Base-by-base conservation (phyloP, 2,329 filamentous ascomycete species). In the Mariannaea elegans region DNA sequence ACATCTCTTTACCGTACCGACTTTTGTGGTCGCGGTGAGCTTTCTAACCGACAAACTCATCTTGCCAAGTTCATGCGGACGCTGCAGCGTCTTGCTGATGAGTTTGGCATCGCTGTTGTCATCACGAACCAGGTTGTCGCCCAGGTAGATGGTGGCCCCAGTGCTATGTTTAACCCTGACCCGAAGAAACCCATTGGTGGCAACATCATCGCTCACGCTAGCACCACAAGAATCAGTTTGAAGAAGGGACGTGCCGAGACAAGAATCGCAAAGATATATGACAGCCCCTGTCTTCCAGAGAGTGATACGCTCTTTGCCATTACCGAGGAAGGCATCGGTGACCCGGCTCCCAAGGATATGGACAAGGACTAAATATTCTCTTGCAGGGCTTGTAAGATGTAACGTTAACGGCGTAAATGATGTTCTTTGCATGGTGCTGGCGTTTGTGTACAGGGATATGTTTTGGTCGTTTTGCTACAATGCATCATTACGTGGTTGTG, bases 111-210 rank as follows among this genome's bases (percentile, higher is more conserved):
- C 69, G 95, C 95, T 0, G 95, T 99, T 7, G 93, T 99, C 69
- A 99, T 99, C 72, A 98, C 95, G 41, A 99, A 99, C 74, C 95
- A 99, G 77, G 95, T 99, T 27, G 96, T 99, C 38, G 95, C 95
- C 9, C 96, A 99, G 77, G 95, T 99, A 8, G 95, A 99, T 73
- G 95, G 95, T 64, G 95, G 95, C 3, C 94, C 94, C 27, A 94
- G 91, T 72, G 89, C 94, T 62, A 99, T 99, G 95, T 99, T 97
- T 82, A 99, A 99, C 69, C 95, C 96, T 0, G 96, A 99, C 72
- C 95, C 95, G 7, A 99, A 99, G 85, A 99, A 99, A 78, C 95
- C 95, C 0, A 97, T 99, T 74, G 95, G 95, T 68, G 95, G 95
- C 65, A 98, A 99, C 77, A 99, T 99, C 67, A 98, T 99, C 74